Conservation (phyloP, 192 early-diverging fungal genomes). For the Backusella liffmaniae region DNA sequence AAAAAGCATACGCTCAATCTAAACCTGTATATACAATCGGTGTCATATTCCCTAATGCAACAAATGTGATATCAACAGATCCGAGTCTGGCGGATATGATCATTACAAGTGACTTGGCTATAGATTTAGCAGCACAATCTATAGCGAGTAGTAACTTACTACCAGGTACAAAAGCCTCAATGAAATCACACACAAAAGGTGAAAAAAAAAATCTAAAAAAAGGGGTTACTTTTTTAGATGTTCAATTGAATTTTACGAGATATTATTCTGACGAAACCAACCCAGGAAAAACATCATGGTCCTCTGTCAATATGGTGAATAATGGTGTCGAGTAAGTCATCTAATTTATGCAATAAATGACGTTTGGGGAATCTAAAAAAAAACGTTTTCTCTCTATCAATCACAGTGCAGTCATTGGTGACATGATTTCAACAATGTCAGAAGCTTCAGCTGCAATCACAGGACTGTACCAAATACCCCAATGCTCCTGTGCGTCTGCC, state of each 20-base stretch:
- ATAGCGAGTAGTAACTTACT: constrained; percentile 3
- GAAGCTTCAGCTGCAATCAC: constrained; percentile 25
- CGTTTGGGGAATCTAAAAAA: background rate
- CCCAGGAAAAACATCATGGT: constrained; percentile 22
- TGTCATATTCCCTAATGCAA: constrained; percentile 14
- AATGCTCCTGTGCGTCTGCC: constrained; percentile 21
- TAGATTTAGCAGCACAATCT: constrained; percentile 4
- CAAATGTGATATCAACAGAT: background rate
- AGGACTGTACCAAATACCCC: constrained; percentile 21
- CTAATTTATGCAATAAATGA: background rate
- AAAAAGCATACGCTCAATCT: background rate
- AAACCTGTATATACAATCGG: constrained; percentile 22
- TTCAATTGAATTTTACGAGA: constrained; percentile 16
- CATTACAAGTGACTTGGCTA: constrained; percentile 19
- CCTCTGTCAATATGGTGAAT: constrained; percentile 9
- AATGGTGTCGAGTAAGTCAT: constrained; percentile 17
- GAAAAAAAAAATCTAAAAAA: background rate
- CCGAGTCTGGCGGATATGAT: constrained; percentile 24
- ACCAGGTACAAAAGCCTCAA: constrained; percentile 15
- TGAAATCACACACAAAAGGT: background rate
- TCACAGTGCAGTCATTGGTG: constrained; percentile 34
- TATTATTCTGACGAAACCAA: constrained; percentile 21
- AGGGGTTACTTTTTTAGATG: background rate
- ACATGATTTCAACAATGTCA: constrained; percentile 19
- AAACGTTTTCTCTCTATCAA: background rate